Evolutionary conservation across 1,139 yeast genomes (phyloP).

Genomic region (Protomyces inouyei): DNA sequence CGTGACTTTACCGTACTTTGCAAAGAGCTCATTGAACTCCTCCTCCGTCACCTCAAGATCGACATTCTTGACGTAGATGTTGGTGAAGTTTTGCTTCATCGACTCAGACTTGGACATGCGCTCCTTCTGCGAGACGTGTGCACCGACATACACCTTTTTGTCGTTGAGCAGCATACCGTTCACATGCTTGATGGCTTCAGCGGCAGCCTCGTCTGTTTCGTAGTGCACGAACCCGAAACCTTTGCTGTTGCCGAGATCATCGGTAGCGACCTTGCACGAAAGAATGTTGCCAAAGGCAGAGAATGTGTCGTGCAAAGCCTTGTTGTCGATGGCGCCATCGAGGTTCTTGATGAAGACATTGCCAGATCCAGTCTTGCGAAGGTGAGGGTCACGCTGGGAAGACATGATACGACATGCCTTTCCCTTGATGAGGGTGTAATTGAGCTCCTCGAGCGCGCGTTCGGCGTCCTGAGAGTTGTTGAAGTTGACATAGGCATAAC

Average conservation of each 20-base stretch:
- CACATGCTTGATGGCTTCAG: constrained; percentile 92
- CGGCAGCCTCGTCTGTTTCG: constrained; percentile 89
- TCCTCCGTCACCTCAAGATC: constrained; percentile 66
- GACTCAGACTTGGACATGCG: constrained; percentile 93
- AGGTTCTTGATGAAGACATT: constrained; percentile 97
- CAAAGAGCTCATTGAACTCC: constrained; percentile 62
- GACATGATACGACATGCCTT: constrained; percentile 99
- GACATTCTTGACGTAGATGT: constrained; percentile 89
- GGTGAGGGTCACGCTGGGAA: constrained; percentile 98
- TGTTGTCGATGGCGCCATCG: constrained; percentile 97
- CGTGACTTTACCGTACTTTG: constrained; percentile 72
- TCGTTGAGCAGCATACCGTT: constrained; percentile 98
- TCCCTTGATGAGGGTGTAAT: constrained; percentile 90
- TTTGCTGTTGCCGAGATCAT: constrained; percentile 83
- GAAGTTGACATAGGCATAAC: constrained; percentile 98
- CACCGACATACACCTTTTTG: constrained; percentile 93
- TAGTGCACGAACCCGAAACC: constrained; percentile 98
- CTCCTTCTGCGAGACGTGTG: constrained; percentile 87
- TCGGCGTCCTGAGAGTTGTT: constrained; percentile 87
- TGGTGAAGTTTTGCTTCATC: constrained; percentile 89
- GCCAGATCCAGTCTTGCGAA: constrained; percentile 94
- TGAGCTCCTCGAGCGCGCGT: constrained; percentile 90
- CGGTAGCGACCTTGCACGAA: constrained; percentile 97
- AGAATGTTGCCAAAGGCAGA: constrained; percentile 93
- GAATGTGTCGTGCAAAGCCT: constrained; percentile 96